Evolutionary conservation across 1,284 basidiomycete genomes (phyloP).

Genomic region (Anthracocystis setariae): DNA sequence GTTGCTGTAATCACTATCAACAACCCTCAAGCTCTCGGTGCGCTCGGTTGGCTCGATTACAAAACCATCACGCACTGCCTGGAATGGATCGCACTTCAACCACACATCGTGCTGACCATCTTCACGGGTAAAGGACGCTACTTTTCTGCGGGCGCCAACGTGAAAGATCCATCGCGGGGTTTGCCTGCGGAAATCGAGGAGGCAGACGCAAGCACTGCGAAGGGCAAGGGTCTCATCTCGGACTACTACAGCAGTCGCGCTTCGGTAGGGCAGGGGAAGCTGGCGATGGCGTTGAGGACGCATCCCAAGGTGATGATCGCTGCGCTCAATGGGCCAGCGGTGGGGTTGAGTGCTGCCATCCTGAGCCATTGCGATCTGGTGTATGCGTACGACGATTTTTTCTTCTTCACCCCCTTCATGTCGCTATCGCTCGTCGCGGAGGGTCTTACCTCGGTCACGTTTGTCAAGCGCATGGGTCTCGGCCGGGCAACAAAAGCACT

Average conservation of each 20-base stretch:
- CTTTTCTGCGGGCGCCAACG: constrained; percentile 53
- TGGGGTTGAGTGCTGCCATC: constrained; percentile 48
- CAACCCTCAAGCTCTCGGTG: constrained; percentile 44
- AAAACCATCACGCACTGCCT: constrained; percentile 34
- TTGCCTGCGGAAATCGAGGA: constrained; percentile 15
- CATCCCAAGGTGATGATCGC: constrained; percentile 53
- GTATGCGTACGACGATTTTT: constrained; percentile 54
- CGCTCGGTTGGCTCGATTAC: constrained; percentile 35
- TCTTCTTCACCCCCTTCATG: constrained; percentile 54
- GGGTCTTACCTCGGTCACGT: constrained; percentile 43
- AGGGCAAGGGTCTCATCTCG: constrained; percentile 16
- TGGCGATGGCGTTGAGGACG: constrained; percentile 26
- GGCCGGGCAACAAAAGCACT: constrained; percentile 52
- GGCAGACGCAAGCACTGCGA: constrained; percentile 14
- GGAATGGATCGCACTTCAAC: constrained; percentile 48
- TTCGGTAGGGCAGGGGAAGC: constrained; percentile 22
- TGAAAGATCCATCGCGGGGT: constrained; percentile 45
- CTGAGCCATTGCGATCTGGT: constrained; percentile 52
- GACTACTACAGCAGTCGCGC: constrained; percentile 28
- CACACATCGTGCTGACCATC: constrained; percentile 43
- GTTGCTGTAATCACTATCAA: constrained; percentile 49
- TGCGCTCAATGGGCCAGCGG: constrained; percentile 55
- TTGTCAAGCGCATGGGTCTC: constrained; percentile 47
- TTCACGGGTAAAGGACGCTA: constrained; percentile 53
- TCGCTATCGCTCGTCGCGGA: constrained; percentile 51